A percentile compares a stretch with the other conserved stretches of the same genome.
phyloP scores from a whole-genome alignment of 2,329 filamentous ascomycete genomes.

The Sarocladium oryzae region DNA sequence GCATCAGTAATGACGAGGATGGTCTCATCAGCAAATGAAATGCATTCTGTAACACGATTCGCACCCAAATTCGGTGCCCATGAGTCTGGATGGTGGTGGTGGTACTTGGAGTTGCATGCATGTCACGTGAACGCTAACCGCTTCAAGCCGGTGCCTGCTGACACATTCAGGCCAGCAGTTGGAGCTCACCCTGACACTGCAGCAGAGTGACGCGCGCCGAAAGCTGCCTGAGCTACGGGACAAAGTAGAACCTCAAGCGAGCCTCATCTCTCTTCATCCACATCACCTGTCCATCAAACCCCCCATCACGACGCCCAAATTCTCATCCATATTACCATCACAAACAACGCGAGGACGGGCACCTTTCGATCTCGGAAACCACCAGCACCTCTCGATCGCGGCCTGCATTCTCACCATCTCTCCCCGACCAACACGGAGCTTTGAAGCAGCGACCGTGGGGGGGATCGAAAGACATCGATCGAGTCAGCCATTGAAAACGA shows the following conservation, averaged over 20 bases:
- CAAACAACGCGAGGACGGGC: neutral
- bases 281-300: neutral
- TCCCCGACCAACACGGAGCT: slow-evolving; percentile 1
- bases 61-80: too few relatives aligned
- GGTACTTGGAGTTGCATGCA: neutral
- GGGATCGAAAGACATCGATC: slow-evolving; percentile 9
- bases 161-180: slow-evolving; percentile 3
- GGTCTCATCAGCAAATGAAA: too few relatives aligned
- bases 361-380: neutral
- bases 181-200: slow-evolving; percentile 10
- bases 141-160: neutral
- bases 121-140: neutral
- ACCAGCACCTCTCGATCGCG: neutral
- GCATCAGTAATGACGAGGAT: too few relatives aligned
- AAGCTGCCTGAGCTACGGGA: slow-evolving; percentile 34
- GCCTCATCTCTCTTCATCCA: neutral
- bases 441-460: slow-evolving; percentile 5
- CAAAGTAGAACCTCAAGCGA: neutral
- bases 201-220: slow-evolving; percentile 33
- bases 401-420: neutral
- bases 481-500: neutral
- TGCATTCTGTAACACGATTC: too few relatives aligned
- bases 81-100: too few relatives aligned
- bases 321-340: too few relatives aligned
- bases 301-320: neutral